These are phyloP conservation scores for Huiozyma sinensis DNA, from an alignment of 805 yeast species.

Conservation along the genomic window DNA sequence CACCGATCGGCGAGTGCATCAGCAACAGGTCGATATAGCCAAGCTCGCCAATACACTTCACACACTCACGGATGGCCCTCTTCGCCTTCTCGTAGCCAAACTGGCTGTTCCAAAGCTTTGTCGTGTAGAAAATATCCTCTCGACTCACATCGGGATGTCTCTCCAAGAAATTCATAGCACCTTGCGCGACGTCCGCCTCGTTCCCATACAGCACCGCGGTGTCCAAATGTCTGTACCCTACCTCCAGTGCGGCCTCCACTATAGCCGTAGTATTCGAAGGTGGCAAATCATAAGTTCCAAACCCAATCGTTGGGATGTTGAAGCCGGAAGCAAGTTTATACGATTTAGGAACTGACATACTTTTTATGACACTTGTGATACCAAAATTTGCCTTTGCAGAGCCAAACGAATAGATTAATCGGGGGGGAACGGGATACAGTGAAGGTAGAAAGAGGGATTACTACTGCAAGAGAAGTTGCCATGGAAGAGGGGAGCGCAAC, in stretches of 20 bases:
- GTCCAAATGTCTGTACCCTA: constrained; percentile 69
- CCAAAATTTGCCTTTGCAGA: too few relatives aligned
- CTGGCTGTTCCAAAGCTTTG: constrained; percentile 63
- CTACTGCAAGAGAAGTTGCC: too few relatives aligned
- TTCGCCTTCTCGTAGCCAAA: constrained; percentile 50
- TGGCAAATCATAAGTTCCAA: constrained; percentile 43
- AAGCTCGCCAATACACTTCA: constrained; percentile 40
- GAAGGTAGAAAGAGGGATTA: too few relatives aligned
- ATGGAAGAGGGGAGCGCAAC: too few relatives aligned
- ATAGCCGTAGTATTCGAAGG: constrained; percentile 30
- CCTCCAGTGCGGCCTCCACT: constrained; percentile 46
- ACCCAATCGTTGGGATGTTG: constrained; percentile 44
- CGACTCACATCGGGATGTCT: constrained; percentile 36
- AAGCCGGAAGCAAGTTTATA: constrained; percentile 45
- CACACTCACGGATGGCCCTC: constrained; percentile 45
- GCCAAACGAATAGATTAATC: too few relatives aligned
- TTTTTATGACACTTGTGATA: neutral
- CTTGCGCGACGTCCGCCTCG: constrained; percentile 51
- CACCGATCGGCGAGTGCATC: constrained; percentile 53
- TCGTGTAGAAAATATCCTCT: constrained; percentile 49
- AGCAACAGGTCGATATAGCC: constrained; percentile 65
- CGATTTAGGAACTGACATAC: constrained; percentile 12
- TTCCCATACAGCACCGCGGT: constrained; percentile 60
- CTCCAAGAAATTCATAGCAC: constrained; percentile 41
- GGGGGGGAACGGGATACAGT: too few relatives aligned